Conservation (phyloP, 441 rosid genomes). For the Populus hybrid region DNA sequence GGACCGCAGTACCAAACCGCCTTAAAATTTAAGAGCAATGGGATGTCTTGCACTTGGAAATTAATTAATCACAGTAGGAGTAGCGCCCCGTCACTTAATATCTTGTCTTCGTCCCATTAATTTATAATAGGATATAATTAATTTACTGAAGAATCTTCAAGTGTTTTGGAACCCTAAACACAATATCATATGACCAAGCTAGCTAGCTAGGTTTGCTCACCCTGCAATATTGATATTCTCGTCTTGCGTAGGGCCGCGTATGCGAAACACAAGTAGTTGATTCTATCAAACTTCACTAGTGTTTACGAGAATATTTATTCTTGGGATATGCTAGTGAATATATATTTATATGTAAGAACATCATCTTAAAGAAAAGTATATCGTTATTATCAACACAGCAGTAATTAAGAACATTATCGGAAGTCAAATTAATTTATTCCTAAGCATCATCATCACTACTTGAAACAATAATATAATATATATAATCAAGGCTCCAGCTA, state of each 20-base stretch:
- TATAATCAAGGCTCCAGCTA: background rate
- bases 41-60: conserved; percentile 17
- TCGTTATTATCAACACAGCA: background rate
- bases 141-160: background rate
- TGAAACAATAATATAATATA: background rate
- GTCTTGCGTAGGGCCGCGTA: background rate
- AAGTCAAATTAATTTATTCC: background rate
- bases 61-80: background rate
- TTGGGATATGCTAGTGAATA: too few species aligned
- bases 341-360: background rate
- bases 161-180: background rate
- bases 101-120: background rate
- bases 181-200: background rate
- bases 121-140: background rate
- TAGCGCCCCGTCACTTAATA: background rate
- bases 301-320: background rate
- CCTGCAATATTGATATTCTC: background rate
- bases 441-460: background rate
- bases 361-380: background rate
- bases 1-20: too few species aligned
- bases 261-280: background rate
- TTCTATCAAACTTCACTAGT: background rate
- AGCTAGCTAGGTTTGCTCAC: conserved; percentile 6
- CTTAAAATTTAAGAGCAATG: conserved; percentile 13
- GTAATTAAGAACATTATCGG: background rate